Percentiles rank a stretch among this genome's conserved stretches.
Conservation (phyloP, 2,329 filamentous ascomycete species). For the Beauveria australis region DNA sequence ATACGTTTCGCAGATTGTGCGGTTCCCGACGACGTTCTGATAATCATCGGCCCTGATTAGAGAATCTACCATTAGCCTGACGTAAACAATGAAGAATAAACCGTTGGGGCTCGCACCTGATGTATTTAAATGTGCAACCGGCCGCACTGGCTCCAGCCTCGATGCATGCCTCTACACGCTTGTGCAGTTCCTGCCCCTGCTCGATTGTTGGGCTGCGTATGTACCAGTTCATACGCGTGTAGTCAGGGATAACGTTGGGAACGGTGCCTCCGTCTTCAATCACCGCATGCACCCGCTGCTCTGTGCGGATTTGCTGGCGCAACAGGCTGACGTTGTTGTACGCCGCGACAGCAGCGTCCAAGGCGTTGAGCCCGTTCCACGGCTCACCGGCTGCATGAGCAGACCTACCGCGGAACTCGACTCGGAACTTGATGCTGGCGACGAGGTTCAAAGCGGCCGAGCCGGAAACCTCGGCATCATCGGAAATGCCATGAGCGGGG, state of each 20-base stretch:
- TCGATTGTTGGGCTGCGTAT: conserved; percentile 24
- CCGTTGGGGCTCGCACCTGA: conserved; percentile 16
- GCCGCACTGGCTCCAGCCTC: conserved; percentile 20
- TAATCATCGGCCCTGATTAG: background rate
- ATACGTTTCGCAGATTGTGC: conserved; percentile 32
- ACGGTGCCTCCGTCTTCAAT: conserved; percentile 28
- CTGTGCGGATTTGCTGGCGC: conserved; percentile 29
- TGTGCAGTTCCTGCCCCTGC: conserved; percentile 16
- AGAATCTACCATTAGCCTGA: background rate
- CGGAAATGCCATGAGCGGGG: background rate
- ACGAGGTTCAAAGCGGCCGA: conserved; percentile 16
- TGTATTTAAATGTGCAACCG: conserved; percentile 27
- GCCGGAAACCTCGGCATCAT: conserved; percentile 11
- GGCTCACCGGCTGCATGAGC: conserved; percentile 26
- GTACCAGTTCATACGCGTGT: conserved; percentile 26
- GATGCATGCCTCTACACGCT: conserved; percentile 24
- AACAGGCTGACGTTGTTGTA: conserved; percentile 29
- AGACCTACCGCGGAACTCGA: background rate
- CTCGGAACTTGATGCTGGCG: conserved; percentile 2
- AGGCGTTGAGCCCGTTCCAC: conserved; percentile 34
- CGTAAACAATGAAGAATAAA: background rate
- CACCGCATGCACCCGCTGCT: conserved; percentile 29
- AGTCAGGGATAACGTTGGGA: conserved; percentile 30
- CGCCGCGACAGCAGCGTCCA: conserved; percentile 28
- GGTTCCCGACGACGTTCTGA: conserved; percentile 22